Conservation (phyloP, 306 rosid genomes). For the Sophora flavescens region DNA sequence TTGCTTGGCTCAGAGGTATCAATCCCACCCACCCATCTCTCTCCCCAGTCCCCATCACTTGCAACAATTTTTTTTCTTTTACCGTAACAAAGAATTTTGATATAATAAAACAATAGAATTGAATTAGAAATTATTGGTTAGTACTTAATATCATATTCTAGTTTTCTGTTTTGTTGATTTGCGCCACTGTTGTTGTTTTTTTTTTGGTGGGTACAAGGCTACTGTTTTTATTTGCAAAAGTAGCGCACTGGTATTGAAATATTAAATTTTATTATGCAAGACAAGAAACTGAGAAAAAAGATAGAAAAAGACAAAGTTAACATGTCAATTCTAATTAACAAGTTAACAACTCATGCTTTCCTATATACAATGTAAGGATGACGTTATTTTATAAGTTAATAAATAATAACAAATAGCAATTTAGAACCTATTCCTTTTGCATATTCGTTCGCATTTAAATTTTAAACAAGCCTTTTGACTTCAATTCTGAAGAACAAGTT, state of each 20-base stretch:
- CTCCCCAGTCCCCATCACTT: not conserved
- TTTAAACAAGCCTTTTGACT: slow-evolving; percentile 36
- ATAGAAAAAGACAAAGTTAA: slow-evolving; percentile 49
- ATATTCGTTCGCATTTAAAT: slow-evolving; percentile 13
- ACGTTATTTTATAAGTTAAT: slow-evolving; percentile 42
- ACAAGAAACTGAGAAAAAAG: slow-evolving; percentile 42
- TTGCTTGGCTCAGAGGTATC: not conserved
- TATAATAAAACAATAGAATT: not conserved
- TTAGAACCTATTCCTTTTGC: slow-evolving; percentile 27
- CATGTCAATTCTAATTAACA: slow-evolving; percentile 54
- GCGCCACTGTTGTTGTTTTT: not conserved
- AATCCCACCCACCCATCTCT: not conserved
- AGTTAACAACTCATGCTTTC: slow-evolving; percentile 53
- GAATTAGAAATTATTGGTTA: not conserved
- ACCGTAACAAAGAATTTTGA: not conserved
- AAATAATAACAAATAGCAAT: slow-evolving; percentile 33
- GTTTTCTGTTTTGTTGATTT: slow-evolving; percentile 14
- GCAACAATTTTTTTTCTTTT: not conserved
- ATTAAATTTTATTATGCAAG: slow-evolving; percentile 31
- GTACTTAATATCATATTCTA: not conserved
- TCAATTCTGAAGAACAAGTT: slow-evolving; percentile 41
- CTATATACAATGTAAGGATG: slow-evolving; percentile 47
- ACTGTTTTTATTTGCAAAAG: slow-evolving; percentile 38
- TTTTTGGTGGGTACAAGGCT: not conserved
- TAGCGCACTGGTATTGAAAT: slow-evolving; percentile 34